Evolutionary conservation across 1,284 basidiomycete species (phyloP), one percentile per base, ranked within the genome.

Genomic region (Anthracocystis walkeri): DNA sequence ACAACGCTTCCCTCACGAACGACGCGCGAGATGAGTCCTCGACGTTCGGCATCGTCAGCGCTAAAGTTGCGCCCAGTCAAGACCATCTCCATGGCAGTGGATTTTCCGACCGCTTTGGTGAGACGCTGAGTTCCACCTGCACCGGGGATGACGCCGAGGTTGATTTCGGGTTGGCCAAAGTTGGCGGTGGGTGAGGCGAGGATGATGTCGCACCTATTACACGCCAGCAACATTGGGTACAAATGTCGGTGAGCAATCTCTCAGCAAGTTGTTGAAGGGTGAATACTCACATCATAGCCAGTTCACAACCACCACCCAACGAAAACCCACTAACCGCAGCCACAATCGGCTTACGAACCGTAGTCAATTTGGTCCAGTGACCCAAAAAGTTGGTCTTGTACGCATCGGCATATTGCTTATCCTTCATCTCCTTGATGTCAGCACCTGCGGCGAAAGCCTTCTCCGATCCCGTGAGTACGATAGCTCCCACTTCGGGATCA

Each of bases 151-250:
- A 96, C 92, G 70, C 97, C 96, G 52, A 99, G 89, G 85, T 94
- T 96, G 87, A 99, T 96, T 86, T 99, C 97, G 35, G 97, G 96
- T 86, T 98, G 97, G 40, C 94, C 95, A 81, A 99, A 97, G 77
- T 90, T 91, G 38, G 97, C 96, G 21, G 90, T 93, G 6, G 94
- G 92, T 7, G 95, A 92, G n/a, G 93, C 94, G 68, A 98, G 90
- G 83, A 98, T 92, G 86, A 99, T 95, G 87, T 99, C 97, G 86
- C 93, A 88, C 86, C 85, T 87, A 77, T 48, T 46, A 4, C 11
- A 29, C 4, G 23, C 10, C 33, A n/a, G 38, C 18, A 59, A 21
- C 18, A 33, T 14, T 18, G n/a, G n/a, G n/a, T n/a, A n/a, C n/a
- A n/a, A n/a, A n/a, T n/a, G n/a, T n/a, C n/a, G n/a, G n/a, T n/a